phyloP scores from a whole-genome alignment of 345 rosid genomes.

The Sisymbrium irio region DNA sequence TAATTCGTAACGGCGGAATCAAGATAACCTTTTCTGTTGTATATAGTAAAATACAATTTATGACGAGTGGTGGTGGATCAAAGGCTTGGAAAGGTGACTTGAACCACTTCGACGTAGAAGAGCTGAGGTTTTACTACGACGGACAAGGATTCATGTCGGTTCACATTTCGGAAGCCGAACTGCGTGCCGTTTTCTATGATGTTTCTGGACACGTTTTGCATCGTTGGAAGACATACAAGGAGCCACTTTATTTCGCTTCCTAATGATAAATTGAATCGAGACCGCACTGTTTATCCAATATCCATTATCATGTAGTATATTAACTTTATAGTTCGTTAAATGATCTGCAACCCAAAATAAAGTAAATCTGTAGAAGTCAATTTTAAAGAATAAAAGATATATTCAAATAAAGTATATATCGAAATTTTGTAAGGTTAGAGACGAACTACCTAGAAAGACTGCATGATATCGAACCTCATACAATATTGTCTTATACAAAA shows the following conservation, averaged over 20 bases:
- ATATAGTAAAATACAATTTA: slow-evolving; percentile 51
- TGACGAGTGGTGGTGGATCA: slow-evolving; percentile 78
- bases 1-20: background rate
- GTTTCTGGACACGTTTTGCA: slow-evolving; percentile 49
- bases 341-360: background rate
- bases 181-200: slow-evolving; percentile 44
- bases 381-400: no score
- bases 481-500: background rate
- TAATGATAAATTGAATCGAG: background rate
- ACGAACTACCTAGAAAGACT: background rate
- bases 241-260: slow-evolving; percentile 10
- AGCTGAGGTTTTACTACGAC: slow-evolving; percentile 58
- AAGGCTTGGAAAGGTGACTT: slow-evolving; percentile 73
- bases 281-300: background rate
- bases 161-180: slow-evolving; percentile 31
- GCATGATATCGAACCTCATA: background rate
- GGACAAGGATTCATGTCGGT: slow-evolving; percentile 82
- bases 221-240: slow-evolving; percentile 41
- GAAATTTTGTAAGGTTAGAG: background rate
- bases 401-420: no score
- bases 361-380: no score
- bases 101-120: slow-evolving; percentile 17
- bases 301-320: background rate
- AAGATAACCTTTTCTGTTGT: background rate
- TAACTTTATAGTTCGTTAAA: background rate